Base-by-base conservation (phyloP, 148 eudicot species). In the Persicaria maculosa region DNA sequence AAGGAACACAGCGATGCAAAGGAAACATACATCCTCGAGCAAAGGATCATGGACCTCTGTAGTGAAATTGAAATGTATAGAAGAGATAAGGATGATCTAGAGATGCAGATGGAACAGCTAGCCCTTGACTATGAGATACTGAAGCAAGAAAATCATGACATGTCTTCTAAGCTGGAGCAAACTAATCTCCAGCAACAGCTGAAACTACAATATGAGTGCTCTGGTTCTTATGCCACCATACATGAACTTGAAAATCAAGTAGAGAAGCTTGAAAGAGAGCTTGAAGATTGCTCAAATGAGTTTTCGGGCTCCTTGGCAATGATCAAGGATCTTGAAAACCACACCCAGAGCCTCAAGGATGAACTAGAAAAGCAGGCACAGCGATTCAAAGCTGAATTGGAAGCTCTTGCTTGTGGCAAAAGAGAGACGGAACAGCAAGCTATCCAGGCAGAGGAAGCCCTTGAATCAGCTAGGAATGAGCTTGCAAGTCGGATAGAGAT, bases 51-150 rank as follows among this genome's bases (percentile, higher is more conserved):
- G 80, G 97, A 90, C 77, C 84, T 88, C 59, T 82, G 87, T 72
- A 80, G 81, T 72, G 99, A 96, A 80, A 78, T 96, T 47, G 93
- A 92, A 68, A 88, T 88, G 75, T 90, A 75, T 77, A 86, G 83
- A 74, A 83, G 97, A 80, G 97, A 91, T 52, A 95, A 80, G 82
- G 99, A 92, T 75, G 99, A 96, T 55, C 75, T 92, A 14, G 97
- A 92, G 84, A 83, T 91, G 83, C 99, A 92, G 79, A 81, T 92
- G 90, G 99, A 96, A 87, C 99, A 96, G 83, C 88, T 96, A 69
- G 90, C 94, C 20, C 91, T 96, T 45, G 99, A 96, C 75, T 92
- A 96, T 67, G 99, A 96, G 76, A 90, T 96, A 62, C 62, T 92
- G 75, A 96, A 92, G 89, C 99, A 96, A 80, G 97, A 90, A 84